A percentile compares a stretch with the other conserved stretches of the same genome.
phyloP scores from a whole-genome alignment of 2,329 filamentous ascomycete genomes.

The Apiospora pterosperma region DNA sequence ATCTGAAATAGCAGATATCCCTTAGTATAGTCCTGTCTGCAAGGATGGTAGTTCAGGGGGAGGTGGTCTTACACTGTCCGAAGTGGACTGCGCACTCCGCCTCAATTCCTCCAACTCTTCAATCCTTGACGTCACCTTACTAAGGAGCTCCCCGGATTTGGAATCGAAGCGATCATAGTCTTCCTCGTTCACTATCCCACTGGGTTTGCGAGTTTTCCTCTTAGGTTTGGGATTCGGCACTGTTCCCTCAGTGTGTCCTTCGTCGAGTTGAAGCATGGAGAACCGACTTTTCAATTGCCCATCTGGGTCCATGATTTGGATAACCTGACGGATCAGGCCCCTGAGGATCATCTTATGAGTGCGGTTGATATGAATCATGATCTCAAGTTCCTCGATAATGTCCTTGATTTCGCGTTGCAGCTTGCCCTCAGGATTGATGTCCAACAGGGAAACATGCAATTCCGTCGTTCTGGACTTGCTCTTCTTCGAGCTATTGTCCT shows the following conservation, averaged over 20 bases:
- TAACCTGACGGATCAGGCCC: constrained; percentile 21
- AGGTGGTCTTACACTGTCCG: constrained; percentile 24
- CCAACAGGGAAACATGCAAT: constrained; percentile 41
- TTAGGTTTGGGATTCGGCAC: background rate
- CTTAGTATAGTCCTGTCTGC: background rate
- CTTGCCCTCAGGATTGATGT: constrained; percentile 39
- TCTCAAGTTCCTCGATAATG: constrained; percentile 44
- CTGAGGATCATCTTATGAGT: constrained; percentile 32
- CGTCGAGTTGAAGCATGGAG: background rate
- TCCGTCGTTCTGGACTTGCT: constrained; percentile 28
- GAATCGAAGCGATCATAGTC: constrained; percentile 21
- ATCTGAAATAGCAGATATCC: constrained; percentile 19
- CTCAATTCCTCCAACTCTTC: constrained; percentile 30
- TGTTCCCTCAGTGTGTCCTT: background rate
- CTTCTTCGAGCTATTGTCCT: constrained; percentile 8
- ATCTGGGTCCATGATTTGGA: constrained; percentile 18
- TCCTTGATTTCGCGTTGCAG: constrained; percentile 43
- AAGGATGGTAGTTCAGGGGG: background rate
- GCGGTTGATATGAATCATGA: constrained; percentile 40
- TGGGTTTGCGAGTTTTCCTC: background rate
- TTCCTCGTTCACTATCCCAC: background rate
- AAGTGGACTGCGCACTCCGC: constrained; percentile 28
- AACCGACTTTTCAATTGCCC: constrained; percentile 14
- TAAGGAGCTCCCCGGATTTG: constrained; percentile 24
- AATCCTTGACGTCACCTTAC: constrained; percentile 24